Conservation (phyloP, 2,329 filamentous ascomycete species). For the Fusarium begoniae region DNA sequence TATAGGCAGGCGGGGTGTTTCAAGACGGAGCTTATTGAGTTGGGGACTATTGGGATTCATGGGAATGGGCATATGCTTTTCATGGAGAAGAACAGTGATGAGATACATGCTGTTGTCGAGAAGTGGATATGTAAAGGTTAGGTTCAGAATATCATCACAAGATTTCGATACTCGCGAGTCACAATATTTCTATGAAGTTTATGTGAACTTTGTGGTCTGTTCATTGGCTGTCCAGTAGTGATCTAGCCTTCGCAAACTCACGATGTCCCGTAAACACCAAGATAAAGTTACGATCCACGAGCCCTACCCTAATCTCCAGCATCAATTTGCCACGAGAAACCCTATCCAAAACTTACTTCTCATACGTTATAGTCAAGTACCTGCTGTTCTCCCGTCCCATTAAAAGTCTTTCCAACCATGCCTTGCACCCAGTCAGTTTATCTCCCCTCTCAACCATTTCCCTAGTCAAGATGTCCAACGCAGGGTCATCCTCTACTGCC, state of each 20-base stretch:
- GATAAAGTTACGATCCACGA: not conserved
- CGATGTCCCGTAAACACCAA: not conserved
- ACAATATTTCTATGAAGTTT: not conserved
- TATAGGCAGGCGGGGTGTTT: constrained; percentile 35
- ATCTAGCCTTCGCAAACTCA: not conserved
- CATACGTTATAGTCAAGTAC: too few species aligned
- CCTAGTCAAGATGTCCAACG: not conserved
- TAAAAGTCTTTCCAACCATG: not conserved
- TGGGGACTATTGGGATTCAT: constrained; percentile 29
- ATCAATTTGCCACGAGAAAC: not conserved
- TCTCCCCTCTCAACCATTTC: not conserved
- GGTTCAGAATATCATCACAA: not conserved
- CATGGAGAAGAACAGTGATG: constrained; percentile 39
- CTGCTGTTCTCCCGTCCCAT: rapidly evolving
- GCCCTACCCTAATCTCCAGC: not conserved
- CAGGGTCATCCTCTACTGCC: rapidly evolving
- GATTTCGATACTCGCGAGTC: rapidly evolving
- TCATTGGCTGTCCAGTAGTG: not conserved
- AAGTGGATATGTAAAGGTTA: constrained; percentile 12
- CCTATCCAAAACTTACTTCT: not conserved
- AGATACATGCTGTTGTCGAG: constrained; percentile 25
- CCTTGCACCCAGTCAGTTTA: not conserved
- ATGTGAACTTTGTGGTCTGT: not conserved
- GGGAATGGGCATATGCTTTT: constrained; percentile 41
- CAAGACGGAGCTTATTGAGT: constrained; percentile 31